These are phyloP conservation scores for Phytophthora meadii DNA, from an alignment of 352 stramenopile species.

Conservation along the genomic window DNA sequence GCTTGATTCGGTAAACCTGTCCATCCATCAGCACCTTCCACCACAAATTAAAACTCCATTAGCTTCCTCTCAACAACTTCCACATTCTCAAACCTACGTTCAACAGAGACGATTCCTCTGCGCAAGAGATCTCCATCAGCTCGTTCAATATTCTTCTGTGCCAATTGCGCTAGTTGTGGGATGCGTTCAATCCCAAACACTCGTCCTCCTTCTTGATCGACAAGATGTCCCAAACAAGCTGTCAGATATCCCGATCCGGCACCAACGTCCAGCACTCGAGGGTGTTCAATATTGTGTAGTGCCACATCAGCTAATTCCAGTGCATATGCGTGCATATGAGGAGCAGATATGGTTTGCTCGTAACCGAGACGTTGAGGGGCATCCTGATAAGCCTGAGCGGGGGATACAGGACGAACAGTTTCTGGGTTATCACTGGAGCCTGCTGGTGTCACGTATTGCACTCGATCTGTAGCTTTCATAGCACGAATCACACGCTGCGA, in stretches of 20 bases:
- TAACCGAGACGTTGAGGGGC: constrained; percentile 84
- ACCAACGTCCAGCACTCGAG: constrained; percentile 94
- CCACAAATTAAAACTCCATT: neutral
- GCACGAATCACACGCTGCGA: constrained; percentile 63
- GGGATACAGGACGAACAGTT: constrained; percentile 18
- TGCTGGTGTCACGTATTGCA: constrained; percentile 54
- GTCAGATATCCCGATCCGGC: constrained; percentile 96
- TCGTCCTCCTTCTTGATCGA: constrained; percentile 38
- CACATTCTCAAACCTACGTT: constrained; percentile 36
- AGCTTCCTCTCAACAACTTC: neutral
- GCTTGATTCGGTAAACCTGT: constrained; percentile 86
- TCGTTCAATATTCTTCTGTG: constrained; percentile 81
- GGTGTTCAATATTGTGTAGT: constrained; percentile 39
- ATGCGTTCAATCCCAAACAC: constrained; percentile 95
- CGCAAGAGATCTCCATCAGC: constrained; percentile 86
- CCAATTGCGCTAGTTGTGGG: constrained; percentile 83
- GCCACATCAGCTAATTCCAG: constrained; percentile 80
- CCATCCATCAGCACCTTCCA: constrained; percentile 91
- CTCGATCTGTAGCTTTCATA: constrained; percentile 84
- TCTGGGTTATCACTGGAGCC: constrained; percentile 4
- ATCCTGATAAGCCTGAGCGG: constrained; percentile 78
- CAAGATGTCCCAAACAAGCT: constrained; percentile 90
- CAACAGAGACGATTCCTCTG: constrained; percentile 54
- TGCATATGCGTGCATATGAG: constrained; percentile 92
- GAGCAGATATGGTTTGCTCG: constrained; percentile 90